A percentile compares a stretch with the other conserved stretches of the same genome.
These are phyloP conservation scores for Fraxinus paxiana DNA, from an alignment of 305 asterid genomes.

Conservation along the genomic window DNA sequence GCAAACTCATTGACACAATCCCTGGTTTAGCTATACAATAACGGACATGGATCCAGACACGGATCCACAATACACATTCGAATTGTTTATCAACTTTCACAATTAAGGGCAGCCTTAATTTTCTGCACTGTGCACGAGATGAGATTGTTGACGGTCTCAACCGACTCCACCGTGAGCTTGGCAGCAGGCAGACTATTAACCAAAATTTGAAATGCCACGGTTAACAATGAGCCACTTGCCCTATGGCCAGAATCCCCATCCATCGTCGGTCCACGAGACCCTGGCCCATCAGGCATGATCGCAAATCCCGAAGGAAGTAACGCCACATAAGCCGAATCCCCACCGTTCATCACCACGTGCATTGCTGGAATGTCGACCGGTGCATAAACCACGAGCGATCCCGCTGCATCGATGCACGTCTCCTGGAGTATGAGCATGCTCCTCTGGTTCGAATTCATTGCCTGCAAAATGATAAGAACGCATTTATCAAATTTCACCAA, in stretches of 20 bases:
- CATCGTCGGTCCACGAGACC: constrained; percentile 19
- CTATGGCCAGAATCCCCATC: constrained; percentile 34
- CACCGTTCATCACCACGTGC: constrained; percentile 96
- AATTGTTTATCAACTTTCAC: constrained; percentile 46
- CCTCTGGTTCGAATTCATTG: constrained; percentile 13
- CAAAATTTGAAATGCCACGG: constrained; percentile 86
- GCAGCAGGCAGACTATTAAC: constrained; percentile 81
- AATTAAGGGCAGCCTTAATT: constrained; percentile 75
- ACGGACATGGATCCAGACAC: not conserved
- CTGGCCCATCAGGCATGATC: constrained; percentile 46
- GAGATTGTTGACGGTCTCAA: constrained; percentile 84
- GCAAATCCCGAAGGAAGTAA: constrained; percentile 88
- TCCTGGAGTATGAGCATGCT: constrained; percentile 93
- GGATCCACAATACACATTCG: not conserved
- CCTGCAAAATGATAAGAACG: constrained; percentile 25
- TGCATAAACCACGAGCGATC: constrained; percentile 93
- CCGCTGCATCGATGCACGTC: constrained; percentile 83
- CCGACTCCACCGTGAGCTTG: constrained; percentile 84
- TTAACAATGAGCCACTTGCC: constrained; percentile 68
- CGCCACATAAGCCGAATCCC: constrained; percentile 89
- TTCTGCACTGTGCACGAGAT: constrained; percentile 93
- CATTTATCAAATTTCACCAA: constrained; percentile 4
- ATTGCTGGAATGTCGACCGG: constrained; percentile 96
- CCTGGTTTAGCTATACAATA: not conserved
- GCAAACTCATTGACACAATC: constrained; percentile 4